Conservation (phyloP, 1,139 yeast genomes). For the Torulaspora pretoriensis region DNA sequence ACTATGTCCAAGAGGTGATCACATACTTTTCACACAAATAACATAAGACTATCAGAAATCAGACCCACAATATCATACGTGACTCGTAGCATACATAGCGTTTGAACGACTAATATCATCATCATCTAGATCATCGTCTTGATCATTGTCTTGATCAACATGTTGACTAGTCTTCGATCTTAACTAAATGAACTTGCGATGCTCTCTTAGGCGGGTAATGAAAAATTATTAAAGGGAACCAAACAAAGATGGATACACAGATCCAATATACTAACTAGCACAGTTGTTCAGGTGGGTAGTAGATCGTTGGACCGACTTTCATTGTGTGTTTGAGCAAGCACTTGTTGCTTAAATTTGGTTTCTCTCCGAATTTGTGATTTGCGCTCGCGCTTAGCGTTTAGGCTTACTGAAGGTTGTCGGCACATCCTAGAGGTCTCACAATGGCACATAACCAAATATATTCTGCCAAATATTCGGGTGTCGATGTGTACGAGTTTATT, state of each 20-base stretch:
- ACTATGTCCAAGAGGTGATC: no score
- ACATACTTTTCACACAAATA: no score
- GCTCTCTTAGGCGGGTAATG: slow-evolving; percentile 2
- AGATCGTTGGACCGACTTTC: background rate
- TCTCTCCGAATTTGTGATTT: background rate
- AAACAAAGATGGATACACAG: slow-evolving; percentile 1
- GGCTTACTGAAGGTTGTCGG: slow-evolving; percentile 1
- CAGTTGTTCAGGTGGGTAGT: background rate
- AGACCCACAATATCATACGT: no score
- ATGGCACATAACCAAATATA: slow-evolving; percentile 45
- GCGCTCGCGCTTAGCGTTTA: background rate
- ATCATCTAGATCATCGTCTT: background rate
- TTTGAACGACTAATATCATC: no score
- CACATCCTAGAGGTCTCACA: background rate
- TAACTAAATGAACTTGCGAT: background rate
- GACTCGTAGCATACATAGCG: no score
- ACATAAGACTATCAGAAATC: no score
- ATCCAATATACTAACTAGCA: background rate
- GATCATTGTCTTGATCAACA: background rate
- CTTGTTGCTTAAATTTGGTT: background rate
- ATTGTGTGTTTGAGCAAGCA: background rate
- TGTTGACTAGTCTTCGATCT: background rate
- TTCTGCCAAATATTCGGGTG: slow-evolving; percentile 79
- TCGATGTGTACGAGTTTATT: slow-evolving; percentile 83
- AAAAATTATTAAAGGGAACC: slow-evolving; percentile 5